phyloP scores from a whole-genome alignment of 768 basidiomycete species.

The Mycena sanguinolenta region DNA sequence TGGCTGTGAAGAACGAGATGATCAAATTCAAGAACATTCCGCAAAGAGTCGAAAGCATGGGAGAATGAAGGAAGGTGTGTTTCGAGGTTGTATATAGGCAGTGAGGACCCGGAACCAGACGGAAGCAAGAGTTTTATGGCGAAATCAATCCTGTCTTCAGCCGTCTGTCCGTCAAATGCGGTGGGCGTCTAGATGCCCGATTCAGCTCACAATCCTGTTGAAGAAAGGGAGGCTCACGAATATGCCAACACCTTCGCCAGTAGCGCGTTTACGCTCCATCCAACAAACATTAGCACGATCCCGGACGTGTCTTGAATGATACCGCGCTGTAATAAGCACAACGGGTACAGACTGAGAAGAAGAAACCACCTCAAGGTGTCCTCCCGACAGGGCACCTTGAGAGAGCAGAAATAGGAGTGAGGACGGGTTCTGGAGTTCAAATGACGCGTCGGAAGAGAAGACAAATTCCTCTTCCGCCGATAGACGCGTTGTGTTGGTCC shows the following conservation, averaged over 20 bases:
- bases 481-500: conserved; percentile 28
- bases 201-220: not conserved
- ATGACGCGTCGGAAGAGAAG: conserved; percentile 32
- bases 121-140: conserved; percentile 45
- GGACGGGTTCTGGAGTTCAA: conserved; percentile 46
- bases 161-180: conserved; percentile 30
- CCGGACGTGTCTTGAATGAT: conserved; percentile 32
- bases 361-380: conserved; percentile 30
- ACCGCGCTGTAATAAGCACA: conserved; percentile 32
- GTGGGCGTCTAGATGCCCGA: conserved; percentile 33
- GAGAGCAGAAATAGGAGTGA: conserved; percentile 50
- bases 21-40: conserved; percentile 55
- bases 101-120: conserved; percentile 30
- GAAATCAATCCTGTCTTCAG: conserved; percentile 35
- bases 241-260: conserved; percentile 48
- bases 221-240: conserved; percentile 42
- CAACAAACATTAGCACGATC: conserved; percentile 46
- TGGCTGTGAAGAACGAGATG: conserved; percentile 50
- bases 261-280: conserved; percentile 40
- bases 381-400: conserved; percentile 44
- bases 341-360: conserved; percentile 30
- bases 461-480: conserved; percentile 1
- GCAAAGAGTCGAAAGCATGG: conserved; percentile 55
- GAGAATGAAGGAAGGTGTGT: conserved; percentile 58
- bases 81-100: conserved; percentile 57